A percentile compares a stretch with the other conserved stretches of the same genome.
phyloP scores from a whole-genome alignment of 768 basidiomycete species.

The Phlebiopsis gigantea region DNA sequence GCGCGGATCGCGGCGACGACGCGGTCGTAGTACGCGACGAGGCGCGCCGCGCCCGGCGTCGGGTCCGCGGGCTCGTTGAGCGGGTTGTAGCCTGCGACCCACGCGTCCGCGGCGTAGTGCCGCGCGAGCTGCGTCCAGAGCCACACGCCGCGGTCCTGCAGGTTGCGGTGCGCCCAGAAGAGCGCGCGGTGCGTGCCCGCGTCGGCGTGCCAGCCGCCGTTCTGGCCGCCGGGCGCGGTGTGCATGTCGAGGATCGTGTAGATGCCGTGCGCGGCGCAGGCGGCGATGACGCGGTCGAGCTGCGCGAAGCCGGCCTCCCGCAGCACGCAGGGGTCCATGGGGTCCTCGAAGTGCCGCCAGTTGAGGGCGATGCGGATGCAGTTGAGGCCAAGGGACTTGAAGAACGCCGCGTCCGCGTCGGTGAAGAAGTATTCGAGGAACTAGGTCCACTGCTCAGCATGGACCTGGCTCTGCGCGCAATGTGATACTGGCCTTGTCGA shows the following conservation, averaged over 20 bases:
- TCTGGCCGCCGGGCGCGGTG: constrained; percentile 69
- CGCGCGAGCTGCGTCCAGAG: constrained; percentile 73
- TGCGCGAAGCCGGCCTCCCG: constrained; percentile 76
- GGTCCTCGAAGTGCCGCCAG: constrained; percentile 75
- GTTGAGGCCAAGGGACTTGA: constrained; percentile 75
- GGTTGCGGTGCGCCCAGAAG: constrained; percentile 82
- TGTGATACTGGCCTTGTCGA: constrained; percentile 55
- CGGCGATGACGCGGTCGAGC: constrained; percentile 72
- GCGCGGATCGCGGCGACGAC: constrained; percentile 66
- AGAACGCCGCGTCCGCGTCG: constrained; percentile 71
- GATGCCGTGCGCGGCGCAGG: constrained; percentile 73
- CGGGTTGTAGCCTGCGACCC: constrained; percentile 85
- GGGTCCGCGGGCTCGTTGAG: constrained; percentile 80
- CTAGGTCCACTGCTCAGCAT: constrained; percentile 28
- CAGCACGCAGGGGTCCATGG: constrained; percentile 75
- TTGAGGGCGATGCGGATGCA: constrained; percentile 75
- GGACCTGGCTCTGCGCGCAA: background rate
- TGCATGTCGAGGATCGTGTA: constrained; percentile 83
- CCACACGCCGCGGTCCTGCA: constrained; percentile 74
- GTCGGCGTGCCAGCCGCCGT: constrained; percentile 79
- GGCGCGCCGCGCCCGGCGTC: constrained; percentile 47
- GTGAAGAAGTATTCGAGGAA: constrained; percentile 84
- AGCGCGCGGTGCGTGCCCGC: constrained; percentile 53
- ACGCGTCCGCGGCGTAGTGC: constrained; percentile 70
- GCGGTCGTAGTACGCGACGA: constrained; percentile 63